Conservation (phyloP, 75 land plant genomes). For the Pinus tabuliformis region DNA sequence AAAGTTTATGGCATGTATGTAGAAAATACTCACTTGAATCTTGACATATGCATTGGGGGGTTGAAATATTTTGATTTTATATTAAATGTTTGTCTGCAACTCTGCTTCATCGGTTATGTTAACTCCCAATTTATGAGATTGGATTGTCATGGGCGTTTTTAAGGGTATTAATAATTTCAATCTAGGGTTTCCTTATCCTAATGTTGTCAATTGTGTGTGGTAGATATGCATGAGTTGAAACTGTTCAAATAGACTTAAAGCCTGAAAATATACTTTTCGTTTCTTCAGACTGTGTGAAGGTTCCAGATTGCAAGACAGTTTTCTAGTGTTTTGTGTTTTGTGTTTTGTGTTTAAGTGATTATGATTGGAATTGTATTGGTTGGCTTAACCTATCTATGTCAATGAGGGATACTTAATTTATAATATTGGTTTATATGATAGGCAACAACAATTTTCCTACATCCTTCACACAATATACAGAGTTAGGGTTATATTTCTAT, state of each 20-base stretch:
- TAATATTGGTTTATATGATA: no score
- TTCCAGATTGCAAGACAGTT: conserved; percentile 54
- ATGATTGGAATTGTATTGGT: background rate
- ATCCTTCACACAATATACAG: no score
- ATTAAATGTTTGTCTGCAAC: background rate
- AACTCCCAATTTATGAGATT: no score
- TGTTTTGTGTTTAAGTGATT: background rate
- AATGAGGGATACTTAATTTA: no score
- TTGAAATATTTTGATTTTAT: no score
- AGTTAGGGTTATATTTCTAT: no score
- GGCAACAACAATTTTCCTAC: no score
- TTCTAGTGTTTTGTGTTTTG: no score
- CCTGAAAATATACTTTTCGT: conserved; percentile 70
- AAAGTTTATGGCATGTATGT: conserved; percentile 95
- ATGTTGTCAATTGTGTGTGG: background rate
- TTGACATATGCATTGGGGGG: background rate
- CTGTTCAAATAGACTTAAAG: conserved; percentile 75
- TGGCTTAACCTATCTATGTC: background rate
- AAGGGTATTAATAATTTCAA: no score
- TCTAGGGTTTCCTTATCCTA: background rate
- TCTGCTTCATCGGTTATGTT: no score
- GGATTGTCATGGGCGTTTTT: no score
- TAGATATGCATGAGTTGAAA: conserved; percentile 72
- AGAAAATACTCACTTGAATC: conserved; percentile 3
- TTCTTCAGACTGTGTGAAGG: conserved; percentile 60